These are phyloP conservation scores for Cardamine resedifolia DNA, from an alignment of 345 rosid genomes.

Conservation along the genomic window DNA sequence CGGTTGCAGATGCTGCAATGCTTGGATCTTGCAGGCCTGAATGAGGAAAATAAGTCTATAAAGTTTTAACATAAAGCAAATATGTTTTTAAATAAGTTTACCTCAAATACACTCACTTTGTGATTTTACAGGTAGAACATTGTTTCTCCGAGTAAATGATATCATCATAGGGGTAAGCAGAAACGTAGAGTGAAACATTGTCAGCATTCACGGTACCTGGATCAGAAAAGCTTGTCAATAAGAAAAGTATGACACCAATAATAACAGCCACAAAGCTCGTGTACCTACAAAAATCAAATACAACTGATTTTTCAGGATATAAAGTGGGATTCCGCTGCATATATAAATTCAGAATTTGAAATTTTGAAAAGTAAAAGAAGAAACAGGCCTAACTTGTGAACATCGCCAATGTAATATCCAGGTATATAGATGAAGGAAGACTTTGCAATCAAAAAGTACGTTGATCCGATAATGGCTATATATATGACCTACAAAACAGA, in stretches of 20 bases:
- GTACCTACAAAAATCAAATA: slow-evolving; percentile 53
- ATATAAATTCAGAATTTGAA: neutral
- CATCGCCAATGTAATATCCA: slow-evolving; percentile 77
- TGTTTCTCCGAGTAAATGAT: slow-evolving; percentile 71
- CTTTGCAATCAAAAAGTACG: slow-evolving; percentile 55
- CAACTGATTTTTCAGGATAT: neutral
- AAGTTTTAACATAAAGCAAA: neutral
- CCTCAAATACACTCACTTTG: slow-evolving; percentile 55
- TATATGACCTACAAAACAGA: slow-evolving; percentile 58
- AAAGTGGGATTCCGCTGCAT: neutral
- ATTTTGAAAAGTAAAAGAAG: neutral
- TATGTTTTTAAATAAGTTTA: slow-evolving; percentile 1
- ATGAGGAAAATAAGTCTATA: slow-evolving; percentile 16
- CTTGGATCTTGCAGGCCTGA: slow-evolving; percentile 96
- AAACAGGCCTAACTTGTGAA: slow-evolving; percentile 57
- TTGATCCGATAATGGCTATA: slow-evolving; percentile 67
- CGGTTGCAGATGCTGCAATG: slow-evolving; percentile 91
- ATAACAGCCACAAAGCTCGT: slow-evolving; percentile 66
- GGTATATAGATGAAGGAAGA: slow-evolving; percentile 78
- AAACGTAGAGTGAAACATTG: slow-evolving; percentile 62
- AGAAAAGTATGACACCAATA: slow-evolving; percentile 68
- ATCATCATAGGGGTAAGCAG: slow-evolving; percentile 83
- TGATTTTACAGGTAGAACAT: slow-evolving; percentile 80
- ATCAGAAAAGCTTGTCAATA: slow-evolving; percentile 85
- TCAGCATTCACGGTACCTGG: slow-evolving; percentile 75